Conservation (phyloP, 352 stramenopile genomes). For the Blastocystis hominis region DNA sequence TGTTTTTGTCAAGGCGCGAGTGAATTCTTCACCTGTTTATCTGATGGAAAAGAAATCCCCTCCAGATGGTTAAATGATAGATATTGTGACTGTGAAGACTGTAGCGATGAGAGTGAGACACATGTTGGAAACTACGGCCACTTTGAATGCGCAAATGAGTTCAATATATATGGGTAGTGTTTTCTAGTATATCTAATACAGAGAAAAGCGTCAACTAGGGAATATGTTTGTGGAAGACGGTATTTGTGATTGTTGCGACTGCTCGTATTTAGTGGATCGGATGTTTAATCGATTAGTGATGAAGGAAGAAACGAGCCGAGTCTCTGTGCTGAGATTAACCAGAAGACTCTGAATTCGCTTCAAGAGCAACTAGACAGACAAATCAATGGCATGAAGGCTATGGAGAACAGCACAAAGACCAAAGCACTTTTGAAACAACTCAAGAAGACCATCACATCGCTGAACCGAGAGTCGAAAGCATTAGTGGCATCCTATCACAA, state of each 20-base stretch:
- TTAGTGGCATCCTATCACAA: background rate
- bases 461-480: background rate
- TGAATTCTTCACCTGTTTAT: background rate
- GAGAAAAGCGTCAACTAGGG: background rate
- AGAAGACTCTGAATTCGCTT: background rate
- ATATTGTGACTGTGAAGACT: constrained; percentile 34
- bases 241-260: constrained; percentile 45
- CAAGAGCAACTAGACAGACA: background rate
- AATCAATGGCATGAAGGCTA: background rate
- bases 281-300: background rate
- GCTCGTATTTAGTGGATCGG: background rate
- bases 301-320: background rate
- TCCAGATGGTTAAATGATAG: constrained; percentile 1
- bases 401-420: background rate
- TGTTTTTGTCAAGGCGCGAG: background rate
- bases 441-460: background rate
- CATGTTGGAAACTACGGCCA: constrained; percentile 4
- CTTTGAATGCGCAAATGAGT: constrained; percentile 1
- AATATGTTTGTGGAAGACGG: constrained; percentile 44
- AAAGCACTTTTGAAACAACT: background rate
- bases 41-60: background rate
- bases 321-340: background rate
- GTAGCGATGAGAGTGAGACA: constrained; percentile 7
- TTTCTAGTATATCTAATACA: background rate
- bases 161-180: background rate